Evolutionary conservation across 2,329 filamentous ascomycete species (phyloP).

Genomic region (Epichloe uncinata): DNA sequence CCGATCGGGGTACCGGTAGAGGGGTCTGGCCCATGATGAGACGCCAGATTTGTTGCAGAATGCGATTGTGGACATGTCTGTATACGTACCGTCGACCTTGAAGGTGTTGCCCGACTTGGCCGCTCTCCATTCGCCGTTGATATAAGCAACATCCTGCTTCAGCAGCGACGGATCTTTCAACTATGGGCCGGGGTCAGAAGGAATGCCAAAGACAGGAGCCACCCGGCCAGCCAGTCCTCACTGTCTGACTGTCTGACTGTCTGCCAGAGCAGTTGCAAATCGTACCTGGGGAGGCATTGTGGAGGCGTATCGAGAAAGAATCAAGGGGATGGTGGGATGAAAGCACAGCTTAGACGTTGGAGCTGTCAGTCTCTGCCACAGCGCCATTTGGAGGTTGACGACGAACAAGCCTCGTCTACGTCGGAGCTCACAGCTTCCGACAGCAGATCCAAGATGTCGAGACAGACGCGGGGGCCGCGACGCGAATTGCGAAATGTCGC

Average conservation of each 20-base stretch:
- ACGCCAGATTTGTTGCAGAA: no score
- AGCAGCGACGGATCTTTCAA: conserved; percentile 70
- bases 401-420: neutral
- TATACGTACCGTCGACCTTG: conserved; percentile 53
- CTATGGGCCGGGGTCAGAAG: conserved; percentile 24
- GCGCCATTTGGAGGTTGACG: conserved; percentile 13
- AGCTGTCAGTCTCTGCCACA: conserved; percentile 18
- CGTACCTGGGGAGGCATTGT: conserved; percentile 34
- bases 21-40: conserved; percentile 42
- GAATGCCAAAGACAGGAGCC: neutral
- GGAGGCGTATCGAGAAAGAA: conserved; percentile 27
- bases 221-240: neutral
- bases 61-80: neutral
- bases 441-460: neutral
- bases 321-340: conserved; percentile 15
- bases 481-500: no score
- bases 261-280: neutral
- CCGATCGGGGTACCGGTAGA: conserved; percentile 71
- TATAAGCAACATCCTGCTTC: conserved; percentile 68
- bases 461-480: no score
- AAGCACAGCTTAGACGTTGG: conserved; percentile 17
- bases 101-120: conserved; percentile 86
- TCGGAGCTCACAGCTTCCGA: conserved; percentile 1
- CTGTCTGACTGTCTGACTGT: no score
- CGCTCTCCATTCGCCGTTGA: conserved; percentile 86